Conservation (phyloP, 495 filamentous ascomycete genomes). For the Tricharina praecox region DNA sequence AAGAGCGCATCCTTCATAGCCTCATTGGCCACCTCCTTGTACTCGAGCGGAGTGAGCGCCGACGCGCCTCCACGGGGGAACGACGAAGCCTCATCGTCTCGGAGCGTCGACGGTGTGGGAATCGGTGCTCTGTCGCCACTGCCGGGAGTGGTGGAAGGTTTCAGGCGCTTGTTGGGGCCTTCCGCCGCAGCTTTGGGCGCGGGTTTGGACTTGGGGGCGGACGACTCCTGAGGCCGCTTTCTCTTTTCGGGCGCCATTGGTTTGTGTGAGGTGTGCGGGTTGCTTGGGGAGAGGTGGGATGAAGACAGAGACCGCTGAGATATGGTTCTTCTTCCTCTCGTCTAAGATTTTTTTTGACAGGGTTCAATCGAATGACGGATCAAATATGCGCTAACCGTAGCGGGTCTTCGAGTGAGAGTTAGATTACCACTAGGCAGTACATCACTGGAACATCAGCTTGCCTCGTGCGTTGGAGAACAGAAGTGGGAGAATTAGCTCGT, state of each 20-base stretch:
- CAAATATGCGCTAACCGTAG: no score
- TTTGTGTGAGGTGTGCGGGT: neutral
- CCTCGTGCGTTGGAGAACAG: no score
- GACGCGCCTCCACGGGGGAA: slow-evolving; percentile 90
- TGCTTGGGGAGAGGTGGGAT: neutral
- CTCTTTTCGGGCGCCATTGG: slow-evolving; percentile 20
- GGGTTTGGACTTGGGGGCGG: slow-evolving; percentile 4
- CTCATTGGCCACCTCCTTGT: slow-evolving; percentile 90
- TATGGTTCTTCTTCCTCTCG: neutral
- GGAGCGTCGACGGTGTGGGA: slow-evolving; percentile 13
- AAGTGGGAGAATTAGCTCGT: no score
- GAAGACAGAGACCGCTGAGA: neutral
- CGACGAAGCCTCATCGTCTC: slow-evolving; percentile 54
- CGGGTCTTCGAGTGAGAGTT: no score
- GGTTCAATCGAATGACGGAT: no score
- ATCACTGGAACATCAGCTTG: no score
- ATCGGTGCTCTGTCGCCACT: neutral
- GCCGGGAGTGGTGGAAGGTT: neutral
- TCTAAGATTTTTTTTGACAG: neutral
- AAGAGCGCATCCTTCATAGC: slow-evolving; percentile 86
- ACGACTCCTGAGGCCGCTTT: slow-evolving; percentile 19
- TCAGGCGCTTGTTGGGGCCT: slow-evolving; percentile 10
- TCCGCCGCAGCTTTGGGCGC: slow-evolving; percentile 12
- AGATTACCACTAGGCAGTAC: no score
- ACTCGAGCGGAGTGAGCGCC: slow-evolving; percentile 78